These are phyloP conservation scores for Pseudogymnoascus sp. DNA, from an alignment of 2,329 filamentous ascomycete species.

Conservation along the genomic window DNA sequence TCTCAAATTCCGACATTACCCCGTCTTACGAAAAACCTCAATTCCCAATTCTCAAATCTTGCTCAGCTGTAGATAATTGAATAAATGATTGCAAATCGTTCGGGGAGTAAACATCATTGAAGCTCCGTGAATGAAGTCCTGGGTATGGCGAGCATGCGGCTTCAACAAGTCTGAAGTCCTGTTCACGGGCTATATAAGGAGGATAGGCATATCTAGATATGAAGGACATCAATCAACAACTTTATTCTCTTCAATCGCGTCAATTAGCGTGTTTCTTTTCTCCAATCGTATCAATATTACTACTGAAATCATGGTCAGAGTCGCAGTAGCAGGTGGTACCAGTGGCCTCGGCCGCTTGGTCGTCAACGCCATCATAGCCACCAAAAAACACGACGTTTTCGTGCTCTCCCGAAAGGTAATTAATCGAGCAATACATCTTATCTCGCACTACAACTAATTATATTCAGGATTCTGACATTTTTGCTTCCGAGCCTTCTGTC, in stretches of 20 bases:
- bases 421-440: too few relatives aligned
- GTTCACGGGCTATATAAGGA: neutral
- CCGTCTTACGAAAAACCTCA: neutral
- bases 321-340: conserved; percentile 23
- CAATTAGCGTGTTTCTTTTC: neutral
- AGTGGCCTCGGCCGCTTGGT: conserved; percentile 23
- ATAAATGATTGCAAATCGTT: neutral
- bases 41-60: neutral
- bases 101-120: neutral
- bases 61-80: neutral
- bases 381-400: conserved; percentile 23
- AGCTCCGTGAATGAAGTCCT: neutral
- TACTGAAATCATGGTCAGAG: conserved; percentile 21
- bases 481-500: conserved; percentile 7
- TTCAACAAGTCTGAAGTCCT: neutral
- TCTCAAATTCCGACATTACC: neutral
- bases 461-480: neutral
- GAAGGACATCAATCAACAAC: neutral
- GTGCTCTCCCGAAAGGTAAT: conserved; percentile 24
- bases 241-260: neutral
- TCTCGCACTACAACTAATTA: neutral
- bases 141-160: neutral
- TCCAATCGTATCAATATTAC: neutral
- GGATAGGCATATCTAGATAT: neutral
- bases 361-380: conserved; percentile 20